Percentiles rank a stretch among this genome's conserved stretches.
Evolutionary conservation across 345 rosid genomes (phyloP).

Genomic region (Boechera retrofracta): DNA sequence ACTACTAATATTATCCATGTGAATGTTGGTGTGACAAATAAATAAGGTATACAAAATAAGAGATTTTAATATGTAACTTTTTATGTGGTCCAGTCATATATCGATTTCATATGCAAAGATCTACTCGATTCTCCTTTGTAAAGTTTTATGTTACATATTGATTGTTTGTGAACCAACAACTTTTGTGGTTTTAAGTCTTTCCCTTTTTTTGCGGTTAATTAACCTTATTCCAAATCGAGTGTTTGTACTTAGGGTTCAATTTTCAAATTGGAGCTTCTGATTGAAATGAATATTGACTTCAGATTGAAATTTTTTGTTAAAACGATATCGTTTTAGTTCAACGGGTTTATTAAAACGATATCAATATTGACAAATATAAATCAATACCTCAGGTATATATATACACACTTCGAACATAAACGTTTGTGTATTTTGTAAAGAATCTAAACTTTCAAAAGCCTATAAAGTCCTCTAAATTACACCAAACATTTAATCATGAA

Average conservation of each 20-base stretch:
- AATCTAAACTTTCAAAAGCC: no score
- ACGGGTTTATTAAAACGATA: no score
- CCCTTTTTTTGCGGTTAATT: no score
- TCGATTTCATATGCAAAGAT: not conserved
- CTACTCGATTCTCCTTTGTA: not conserved
- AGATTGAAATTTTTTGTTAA: no score
- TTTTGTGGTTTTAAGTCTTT: no score
- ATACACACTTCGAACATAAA: no score
- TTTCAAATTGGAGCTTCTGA: not conserved
- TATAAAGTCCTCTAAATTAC: no score
- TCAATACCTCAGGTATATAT: no score
- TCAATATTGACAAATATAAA: no score
- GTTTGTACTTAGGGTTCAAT: not conserved
- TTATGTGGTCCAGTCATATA: not conserved
- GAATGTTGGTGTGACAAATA: not conserved
- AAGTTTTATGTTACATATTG: not conserved
- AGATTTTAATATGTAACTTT: not conserved
- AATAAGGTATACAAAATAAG: not conserved
- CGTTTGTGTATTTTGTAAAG: no score
- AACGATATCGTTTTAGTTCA: no score
- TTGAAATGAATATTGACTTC: not conserved
- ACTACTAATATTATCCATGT: slow-evolving; percentile 17
- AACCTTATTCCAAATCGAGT: not conserved
- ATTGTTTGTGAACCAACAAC: not conserved
- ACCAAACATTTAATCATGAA: no score